phyloP scores from a whole-genome alignment of 768 basidiomycete genomes.

The Myochromella boudieri region DNA sequence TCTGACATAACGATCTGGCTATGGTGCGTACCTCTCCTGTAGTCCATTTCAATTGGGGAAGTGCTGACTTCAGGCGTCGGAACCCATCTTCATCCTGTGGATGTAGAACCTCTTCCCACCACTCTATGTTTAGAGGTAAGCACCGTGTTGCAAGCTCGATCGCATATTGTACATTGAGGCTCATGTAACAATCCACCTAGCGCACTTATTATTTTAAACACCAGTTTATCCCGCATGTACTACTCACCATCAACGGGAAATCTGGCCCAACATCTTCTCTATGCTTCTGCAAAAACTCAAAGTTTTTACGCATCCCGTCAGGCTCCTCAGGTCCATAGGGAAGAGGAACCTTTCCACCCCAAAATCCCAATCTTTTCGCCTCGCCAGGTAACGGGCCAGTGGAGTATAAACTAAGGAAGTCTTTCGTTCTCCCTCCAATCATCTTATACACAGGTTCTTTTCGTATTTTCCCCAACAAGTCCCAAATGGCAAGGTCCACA shows the following conservation, averaged over 20 bases:
- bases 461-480: constrained; percentile 28
- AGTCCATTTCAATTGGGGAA: constrained; percentile 29
- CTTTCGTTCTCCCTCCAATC: constrained; percentile 30
- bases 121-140: constrained; percentile 26
- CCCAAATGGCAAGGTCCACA: constrained; percentile 31
- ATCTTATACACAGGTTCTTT: constrained; percentile 31
- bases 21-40: constrained; percentile 24
- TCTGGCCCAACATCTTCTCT: constrained; percentile 28
- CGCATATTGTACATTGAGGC: constrained; percentile 28
- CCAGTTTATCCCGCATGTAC: not conserved
- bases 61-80: constrained; percentile 26
- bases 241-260: constrained; percentile 25
- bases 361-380: constrained; percentile 26
- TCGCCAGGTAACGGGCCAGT: constrained; percentile 26
- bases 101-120: constrained; percentile 32
- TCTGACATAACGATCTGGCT: not conserved
- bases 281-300: constrained; percentile 27
- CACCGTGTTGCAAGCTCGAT: constrained; percentile 30
- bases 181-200: constrained; percentile 27
- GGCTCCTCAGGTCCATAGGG: constrained; percentile 30
- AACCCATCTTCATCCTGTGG: constrained; percentile 30
- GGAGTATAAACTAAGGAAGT: constrained; percentile 27
- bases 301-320: constrained; percentile 26
- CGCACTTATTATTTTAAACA: not conserved
- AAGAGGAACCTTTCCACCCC: constrained; percentile 29